phyloP scores from a whole-genome alignment of 179 eudicot genomes.

The Gypsophila paniculata region DNA sequence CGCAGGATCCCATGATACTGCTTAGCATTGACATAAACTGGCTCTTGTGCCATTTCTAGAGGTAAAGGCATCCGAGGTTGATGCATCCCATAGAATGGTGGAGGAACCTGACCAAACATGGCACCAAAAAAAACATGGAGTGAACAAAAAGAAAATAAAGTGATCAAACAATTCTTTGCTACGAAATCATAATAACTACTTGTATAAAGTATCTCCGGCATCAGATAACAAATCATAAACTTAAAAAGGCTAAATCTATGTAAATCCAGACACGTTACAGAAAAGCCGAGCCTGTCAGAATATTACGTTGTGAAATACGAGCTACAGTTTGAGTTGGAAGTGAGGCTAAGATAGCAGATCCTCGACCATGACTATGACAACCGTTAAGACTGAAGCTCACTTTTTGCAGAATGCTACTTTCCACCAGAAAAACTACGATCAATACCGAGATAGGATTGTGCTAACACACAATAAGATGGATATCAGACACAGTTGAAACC shows the following conservation, averaged over 20 bases:
- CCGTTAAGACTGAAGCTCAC: not conserved
- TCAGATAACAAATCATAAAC: not conserved
- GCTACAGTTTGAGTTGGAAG: not conserved
- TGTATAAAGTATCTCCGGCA: not conserved
- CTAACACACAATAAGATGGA: not conserved
- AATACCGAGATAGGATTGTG: not conserved
- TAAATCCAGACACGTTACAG: not conserved
- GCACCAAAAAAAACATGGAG: not conserved
- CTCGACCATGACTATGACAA: not conserved
- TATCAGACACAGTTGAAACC: not conserved
- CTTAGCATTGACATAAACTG: slow-evolving; percentile 79
- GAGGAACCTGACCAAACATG: slow-evolving; percentile 41
- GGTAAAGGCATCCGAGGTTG: slow-evolving; percentile 66
- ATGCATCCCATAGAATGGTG: slow-evolving; percentile 60
- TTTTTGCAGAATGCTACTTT: not conserved
- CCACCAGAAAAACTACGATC: not conserved
- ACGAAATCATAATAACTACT: not conserved
- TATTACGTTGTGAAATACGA: not conserved
- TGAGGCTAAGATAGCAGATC: not conserved
- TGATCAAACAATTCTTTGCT: not conserved
- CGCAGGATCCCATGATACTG: slow-evolving; percentile 65
- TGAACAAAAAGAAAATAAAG: not conserved
- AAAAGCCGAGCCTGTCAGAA: not conserved
- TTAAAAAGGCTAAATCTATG: not conserved
- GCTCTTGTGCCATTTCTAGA: slow-evolving; percentile 68